Evolutionary conservation across 805 yeast genomes (phyloP), one percentile per base, ranked within the genome.

Genomic region (Pichia membranifaciens): DNA sequence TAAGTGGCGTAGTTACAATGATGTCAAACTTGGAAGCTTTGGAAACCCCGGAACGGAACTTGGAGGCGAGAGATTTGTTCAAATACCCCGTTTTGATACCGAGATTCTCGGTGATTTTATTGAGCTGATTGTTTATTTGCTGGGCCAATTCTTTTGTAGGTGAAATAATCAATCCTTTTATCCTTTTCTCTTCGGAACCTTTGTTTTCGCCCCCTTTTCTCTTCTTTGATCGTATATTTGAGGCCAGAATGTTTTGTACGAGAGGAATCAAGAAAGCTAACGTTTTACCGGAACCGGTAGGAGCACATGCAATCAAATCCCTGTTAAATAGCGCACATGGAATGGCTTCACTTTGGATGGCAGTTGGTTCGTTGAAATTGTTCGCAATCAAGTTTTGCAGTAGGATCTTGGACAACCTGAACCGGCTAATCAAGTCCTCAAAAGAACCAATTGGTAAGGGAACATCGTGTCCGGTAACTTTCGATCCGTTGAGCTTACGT

Each of bases 211-310:
- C 8, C 21, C 18, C 13, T 37, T 21, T 37, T 5, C 21, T 36
- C 32, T 38, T 37, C 62, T 45, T 43, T 57, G 52, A 52, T 81
- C 87, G 23, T 86, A 64, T 54, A 86, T 58, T 13, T 13, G 47
- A 40, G 25, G 58, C 49, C 16, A 71, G 40, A 7, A 57, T 36
- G 41, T 65, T 58, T 55, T 87, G 93, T 18, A 93, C 66, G 56
- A 91, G 57, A 4, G 99, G 99, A 16, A 89, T 78, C 48, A 87
- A 69, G 61, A 85, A 93, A 28, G 97, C 95, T 42, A 93, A 71
- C 0, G 99, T 93, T 63, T 93, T 93, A 72, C 99, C 99, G 4
- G 97, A 88, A 57, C 99, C 99, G 1, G 99, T 93, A 41, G 98
- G 98, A 0, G 98, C 97, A 73, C 96, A 87, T 1, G 96, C 95